Base-by-base conservation (phyloP, 495 filamentous ascomycete genomes). In the Talaromyces wortmannii region DNA sequence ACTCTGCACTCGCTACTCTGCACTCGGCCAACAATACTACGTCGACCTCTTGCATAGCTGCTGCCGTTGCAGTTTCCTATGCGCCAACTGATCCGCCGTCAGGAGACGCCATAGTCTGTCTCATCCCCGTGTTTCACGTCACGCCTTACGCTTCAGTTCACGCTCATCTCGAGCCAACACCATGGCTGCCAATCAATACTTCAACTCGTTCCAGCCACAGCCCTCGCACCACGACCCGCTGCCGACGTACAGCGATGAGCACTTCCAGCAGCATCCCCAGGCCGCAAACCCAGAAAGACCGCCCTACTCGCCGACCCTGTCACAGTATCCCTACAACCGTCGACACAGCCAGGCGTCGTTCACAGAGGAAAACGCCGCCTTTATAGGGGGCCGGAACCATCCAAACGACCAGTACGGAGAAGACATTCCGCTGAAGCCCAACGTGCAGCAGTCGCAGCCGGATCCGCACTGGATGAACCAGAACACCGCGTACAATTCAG, bases 391-490 rank as follows among this genome's bases (percentile, higher is more conserved):
- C 10, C 62, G 67, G 49, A 46, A 60, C 11, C 59, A 68, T 32
- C 72, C 73, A n/a, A 57, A 62, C 29, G 68, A 76, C 45, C 73
- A 74, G 23, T 81, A 79, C 50, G 62, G 75, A 53, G 78, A 82
- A 54, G 77, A 78, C 31, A 82, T 82, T 23, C 78, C 78, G 1
- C 55, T 82, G 30, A 75, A 74, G 55, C 52, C 69, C 7, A 62
- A 71, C 43, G 61, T 57, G 36, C 66, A 69, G 31, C 71, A 63
- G 52, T 43, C 61, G 3, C 66, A 73, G 17, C 67, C 59, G 5
- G 57, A 58, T 45, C 47, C 67, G 16, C 61, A 65, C 31, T 76
- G 70, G 70, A 71, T 72, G 70, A 66, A 71, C 30, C 72, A 76
- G 47, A 73, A 67, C 32, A 78, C 72, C 3, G 63, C 68, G 23